Percentiles rank a stretch among this genome's conserved stretches.
phyloP scores from a whole-genome alignment of 169 alveolate species.

The Theileria equi region DNA sequence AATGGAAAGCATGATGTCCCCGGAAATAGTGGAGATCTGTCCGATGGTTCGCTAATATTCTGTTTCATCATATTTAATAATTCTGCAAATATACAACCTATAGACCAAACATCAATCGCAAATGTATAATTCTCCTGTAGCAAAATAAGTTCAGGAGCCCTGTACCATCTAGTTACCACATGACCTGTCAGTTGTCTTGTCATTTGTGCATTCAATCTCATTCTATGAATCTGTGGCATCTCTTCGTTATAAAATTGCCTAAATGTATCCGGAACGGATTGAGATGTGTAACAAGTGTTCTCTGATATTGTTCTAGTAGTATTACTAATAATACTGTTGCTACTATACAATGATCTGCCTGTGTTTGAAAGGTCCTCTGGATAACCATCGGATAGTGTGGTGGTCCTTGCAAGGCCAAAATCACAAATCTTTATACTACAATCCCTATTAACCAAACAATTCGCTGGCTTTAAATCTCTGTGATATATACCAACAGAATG shows the following conservation, averaged over 20 bases:
- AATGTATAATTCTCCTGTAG: conserved; percentile 95
- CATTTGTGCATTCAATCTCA: too few relatives aligned
- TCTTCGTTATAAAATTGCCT: neutral
- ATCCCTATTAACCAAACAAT: conserved; percentile 94
- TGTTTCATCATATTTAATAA: conserved; percentile 90
- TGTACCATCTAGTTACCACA: conserved; percentile 97
- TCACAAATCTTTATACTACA: conserved; percentile 97
- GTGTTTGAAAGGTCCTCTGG: conserved; percentile 56
- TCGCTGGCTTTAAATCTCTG: conserved; percentile 98
- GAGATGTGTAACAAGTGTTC: neutral
- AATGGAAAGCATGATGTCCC: conserved; percentile 95
- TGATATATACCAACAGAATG: conserved; percentile 95
- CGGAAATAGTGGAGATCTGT: conserved; percentile 95
- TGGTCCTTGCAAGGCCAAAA: conserved; percentile 94
- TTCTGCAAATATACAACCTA: conserved; percentile 96
- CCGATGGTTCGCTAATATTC: conserved; percentile 89
- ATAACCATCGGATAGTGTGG: conserved; percentile 42
- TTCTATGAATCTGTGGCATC: neutral
- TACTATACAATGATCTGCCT: conserved; percentile 21
- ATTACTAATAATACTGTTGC: neutral
- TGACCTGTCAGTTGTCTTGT: conserved; percentile 96
- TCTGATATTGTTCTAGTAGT: neutral
- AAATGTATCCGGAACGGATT: neutral
- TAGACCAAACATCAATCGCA: conserved; percentile 98
- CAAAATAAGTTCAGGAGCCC: conserved; percentile 98